phyloP scores from a whole-genome alignment of 1,284 basidiomycete genomes.

The Malassezia nana region DNA sequence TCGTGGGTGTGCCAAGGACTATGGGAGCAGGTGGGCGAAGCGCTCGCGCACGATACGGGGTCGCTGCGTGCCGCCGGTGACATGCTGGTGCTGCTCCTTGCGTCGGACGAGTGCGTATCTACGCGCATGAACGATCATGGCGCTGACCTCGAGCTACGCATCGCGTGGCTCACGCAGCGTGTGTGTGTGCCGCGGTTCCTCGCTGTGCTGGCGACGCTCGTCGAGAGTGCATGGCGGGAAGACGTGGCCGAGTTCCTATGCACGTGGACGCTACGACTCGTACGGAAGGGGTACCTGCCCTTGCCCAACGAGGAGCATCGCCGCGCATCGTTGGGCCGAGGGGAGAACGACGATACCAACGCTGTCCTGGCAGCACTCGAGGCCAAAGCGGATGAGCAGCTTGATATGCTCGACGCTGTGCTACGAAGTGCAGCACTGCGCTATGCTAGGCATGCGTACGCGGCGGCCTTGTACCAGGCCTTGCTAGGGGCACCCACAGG shows the following conservation, averaged over 20 bases:
- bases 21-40: constrained; percentile 11
- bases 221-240: not conserved
- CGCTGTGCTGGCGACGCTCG: not conserved
- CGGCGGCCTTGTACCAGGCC: constrained; percentile 4
- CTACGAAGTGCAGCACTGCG: constrained; percentile 8
- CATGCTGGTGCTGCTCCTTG: not conserved
- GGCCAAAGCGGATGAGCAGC: not conserved
- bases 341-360: not conserved
- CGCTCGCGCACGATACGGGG: not conserved
- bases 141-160: not conserved
- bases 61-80: not conserved
- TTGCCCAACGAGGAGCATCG: not conserved
- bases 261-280: not conserved
- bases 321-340: not conserved
- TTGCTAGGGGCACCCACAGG: not conserved
- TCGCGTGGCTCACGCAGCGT: constrained; percentile 4
- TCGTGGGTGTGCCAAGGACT: not conserved
- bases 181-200: constrained; percentile 8
- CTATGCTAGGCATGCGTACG: constrained; percentile 6
- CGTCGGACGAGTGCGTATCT: not conserved
- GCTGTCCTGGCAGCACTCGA: not conserved
- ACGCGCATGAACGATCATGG: not conserved
- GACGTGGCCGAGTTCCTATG: constrained; percentile 1
- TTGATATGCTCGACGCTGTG: constrained; percentile 6
- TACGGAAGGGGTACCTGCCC: not conserved